phyloP scores from a whole-genome alignment of 2,329 filamentous ascomycete genomes.

The Ceratocystiopsis minuta region DNA sequence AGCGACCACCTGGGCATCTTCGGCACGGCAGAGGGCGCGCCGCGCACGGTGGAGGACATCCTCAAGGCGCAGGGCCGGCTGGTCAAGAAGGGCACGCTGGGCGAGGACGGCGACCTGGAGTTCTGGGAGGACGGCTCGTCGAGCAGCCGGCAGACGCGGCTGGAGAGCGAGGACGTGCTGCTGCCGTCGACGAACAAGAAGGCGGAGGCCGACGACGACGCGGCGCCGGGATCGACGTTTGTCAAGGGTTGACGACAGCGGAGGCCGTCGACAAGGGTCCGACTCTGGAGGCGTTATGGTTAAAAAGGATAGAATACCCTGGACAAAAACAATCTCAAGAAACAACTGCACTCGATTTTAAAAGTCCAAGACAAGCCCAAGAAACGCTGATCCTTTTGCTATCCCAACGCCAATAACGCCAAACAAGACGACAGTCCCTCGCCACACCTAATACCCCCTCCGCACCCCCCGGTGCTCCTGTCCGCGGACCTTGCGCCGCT shows the following conservation, averaged over 20 bases:
- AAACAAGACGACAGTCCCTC: too few relatives aligned
- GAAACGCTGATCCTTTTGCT: too few relatives aligned
- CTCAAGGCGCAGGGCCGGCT: conserved; percentile 57
- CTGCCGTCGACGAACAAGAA: conserved; percentile 2
- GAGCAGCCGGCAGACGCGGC: conserved; percentile 13
- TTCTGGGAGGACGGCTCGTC: conserved; percentile 64
- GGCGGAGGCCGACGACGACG: not conserved
- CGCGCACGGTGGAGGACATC: conserved; percentile 58
- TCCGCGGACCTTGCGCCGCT: conserved; percentile 62
- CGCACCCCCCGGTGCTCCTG: conserved; percentile 53
- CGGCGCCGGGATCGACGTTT: conserved; percentile 15
- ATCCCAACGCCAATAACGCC: conserved; percentile 5
- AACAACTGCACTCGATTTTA: too few relatives aligned
- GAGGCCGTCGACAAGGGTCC: too few relatives aligned
- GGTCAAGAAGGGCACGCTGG: conserved; percentile 52
- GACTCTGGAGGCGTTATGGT: not conserved
- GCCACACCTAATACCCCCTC: conserved; percentile 41
- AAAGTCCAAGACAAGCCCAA: too few relatives aligned
- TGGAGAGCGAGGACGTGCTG: conserved; percentile 9
- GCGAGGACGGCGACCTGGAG: conserved; percentile 71
- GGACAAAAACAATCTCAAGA: too few relatives aligned
- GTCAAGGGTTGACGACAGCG: conserved; percentile 1
- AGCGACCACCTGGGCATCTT: conserved; percentile 74
- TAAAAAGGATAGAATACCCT: too few relatives aligned
- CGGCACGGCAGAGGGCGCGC: conserved; percentile 31